Base-by-base conservation (phyloP, 1,284 basidiomycete species). In the Garcileccinum viscosum region DNA sequence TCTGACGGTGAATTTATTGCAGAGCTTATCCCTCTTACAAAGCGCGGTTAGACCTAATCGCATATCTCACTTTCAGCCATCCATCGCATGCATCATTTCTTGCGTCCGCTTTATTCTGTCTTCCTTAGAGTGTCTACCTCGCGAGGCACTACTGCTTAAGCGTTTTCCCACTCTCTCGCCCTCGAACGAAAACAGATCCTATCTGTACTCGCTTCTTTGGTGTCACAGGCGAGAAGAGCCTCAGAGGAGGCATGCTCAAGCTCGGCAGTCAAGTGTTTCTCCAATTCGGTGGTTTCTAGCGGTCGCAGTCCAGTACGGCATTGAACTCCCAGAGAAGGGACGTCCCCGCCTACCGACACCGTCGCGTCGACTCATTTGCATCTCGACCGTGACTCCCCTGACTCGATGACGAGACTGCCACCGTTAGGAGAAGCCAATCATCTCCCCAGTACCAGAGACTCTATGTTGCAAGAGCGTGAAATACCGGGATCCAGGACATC, bases 31-130 rank as follows among this genome's bases (percentile, higher is more conserved):
- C 5, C 85, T 98, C 30, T 87, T 98, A 27, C 93, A 96, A 75
- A 93, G 88, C 65, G 94, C 96, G 2, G 95, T 96, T 30, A 87
- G 90, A 30, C 86, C 90, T 35, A 90, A 91, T 72, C 89, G 94
- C 37, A 82, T 90, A n/a, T 83, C 90, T 1, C 95, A 96, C 80
- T 96, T 94, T 75, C 92, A 93, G 76, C 93, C 93, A n/a, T 91
- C 93, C 3, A 92, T 93, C 2, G 93, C 92, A 11, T 96, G 93
- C 77, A 94, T 99, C 73, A 97, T 99, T 75, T 96, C 95, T 4
- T 95, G 95, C 67, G 95, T 99, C 44, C 93, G 97, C n/a, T 90
- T 92, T 32, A 91, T 97, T 22, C 87, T 99, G 50, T 89, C 91
- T 33, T 89, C 93, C 14, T 93, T 95, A 17, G 94, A 94, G 70